These are phyloP conservation scores for Solidago caesia DNA, from an alignment of 129 eudicot species.

Conservation along the genomic window DNA sequence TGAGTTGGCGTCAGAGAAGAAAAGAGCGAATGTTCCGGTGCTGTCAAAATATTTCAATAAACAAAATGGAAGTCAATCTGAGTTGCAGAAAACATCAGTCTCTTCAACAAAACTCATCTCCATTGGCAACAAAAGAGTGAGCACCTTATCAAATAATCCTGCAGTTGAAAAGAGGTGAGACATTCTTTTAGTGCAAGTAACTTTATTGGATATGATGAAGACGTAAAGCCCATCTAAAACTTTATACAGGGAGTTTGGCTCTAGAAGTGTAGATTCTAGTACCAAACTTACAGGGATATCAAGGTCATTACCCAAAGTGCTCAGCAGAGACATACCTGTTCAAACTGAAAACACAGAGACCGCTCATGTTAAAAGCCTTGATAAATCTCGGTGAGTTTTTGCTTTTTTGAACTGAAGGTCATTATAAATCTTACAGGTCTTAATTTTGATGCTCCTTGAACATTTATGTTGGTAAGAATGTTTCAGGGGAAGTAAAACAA, in stretches of 20 bases:
- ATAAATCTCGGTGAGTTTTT: conserved; percentile 43
- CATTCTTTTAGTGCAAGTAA: conserved; percentile 12
- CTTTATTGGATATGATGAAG: conserved; percentile 15
- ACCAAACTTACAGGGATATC: conserved; percentile 33
- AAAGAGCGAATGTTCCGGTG: conserved; percentile 31
- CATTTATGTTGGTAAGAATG: too few relatives aligned
- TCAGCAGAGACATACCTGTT: conserved; percentile 29
- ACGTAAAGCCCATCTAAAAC: conserved; percentile 4
- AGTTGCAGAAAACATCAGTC: conserved; percentile 38
- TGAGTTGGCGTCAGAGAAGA: conserved; percentile 26
- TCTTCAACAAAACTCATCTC: conserved; percentile 37
- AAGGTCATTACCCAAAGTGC: conserved; percentile 39
- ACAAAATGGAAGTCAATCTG: conserved; percentile 42
- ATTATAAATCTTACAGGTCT: neutral
- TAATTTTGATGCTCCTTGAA: neutral
- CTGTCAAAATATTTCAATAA: conserved; percentile 44
- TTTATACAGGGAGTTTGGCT: conserved; percentile 33
- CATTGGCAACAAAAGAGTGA: conserved; percentile 25
- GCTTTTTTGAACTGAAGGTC: conserved; percentile 6
- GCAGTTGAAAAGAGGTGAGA: conserved; percentile 47
- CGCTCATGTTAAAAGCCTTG: conserved; percentile 27
- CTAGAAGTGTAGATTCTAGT: conserved; percentile 40
- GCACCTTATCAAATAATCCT: conserved; percentile 29
- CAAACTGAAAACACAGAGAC: conserved; percentile 37
- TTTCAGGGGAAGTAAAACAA: neutral